These are phyloP conservation scores for Globisporangium middletonii DNA, from an alignment of 352 stramenopile species.

Conservation along the genomic window DNA sequence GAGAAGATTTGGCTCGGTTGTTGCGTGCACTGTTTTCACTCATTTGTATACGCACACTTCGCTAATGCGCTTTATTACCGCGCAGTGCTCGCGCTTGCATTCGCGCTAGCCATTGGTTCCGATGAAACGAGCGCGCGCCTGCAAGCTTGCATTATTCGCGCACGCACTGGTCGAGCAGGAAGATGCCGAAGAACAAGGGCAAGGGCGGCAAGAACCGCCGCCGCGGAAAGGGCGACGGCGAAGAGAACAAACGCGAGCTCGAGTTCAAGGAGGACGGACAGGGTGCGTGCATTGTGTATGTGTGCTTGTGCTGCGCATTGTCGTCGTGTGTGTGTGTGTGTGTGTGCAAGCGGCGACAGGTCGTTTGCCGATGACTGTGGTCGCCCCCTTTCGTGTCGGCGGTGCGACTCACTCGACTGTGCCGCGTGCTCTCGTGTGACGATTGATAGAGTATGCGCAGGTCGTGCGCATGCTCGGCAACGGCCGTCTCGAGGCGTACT, in stretches of 20 bases:
- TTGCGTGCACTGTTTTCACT: too few relatives aligned
- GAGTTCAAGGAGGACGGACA: slow-evolving; percentile 99
- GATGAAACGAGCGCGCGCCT: too few relatives aligned
- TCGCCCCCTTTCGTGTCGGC: too few relatives aligned
- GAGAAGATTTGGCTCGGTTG: too few relatives aligned
- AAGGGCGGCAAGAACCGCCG: slow-evolving; percentile 98
- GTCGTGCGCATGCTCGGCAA: slow-evolving; percentile 99
- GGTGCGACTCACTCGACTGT: too few relatives aligned
- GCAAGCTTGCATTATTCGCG: too few relatives aligned
- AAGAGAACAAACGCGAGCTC: slow-evolving; percentile 98
- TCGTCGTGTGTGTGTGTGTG: neutral
- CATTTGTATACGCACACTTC: too few relatives aligned
- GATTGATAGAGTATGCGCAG: slow-evolving; percentile 92
- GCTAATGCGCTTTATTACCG: too few relatives aligned
- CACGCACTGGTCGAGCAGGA: too few relatives aligned
- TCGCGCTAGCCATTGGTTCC: too few relatives aligned
- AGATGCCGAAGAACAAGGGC: slow-evolving; percentile 90
- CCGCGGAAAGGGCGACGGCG: slow-evolving; percentile 97
- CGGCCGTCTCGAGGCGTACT: slow-evolving; percentile 97
- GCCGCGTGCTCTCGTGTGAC: neutral
- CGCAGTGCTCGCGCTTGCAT: too few relatives aligned
- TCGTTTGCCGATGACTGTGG: too few relatives aligned
- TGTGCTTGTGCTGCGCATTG: neutral
- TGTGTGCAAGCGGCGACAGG: neutral
- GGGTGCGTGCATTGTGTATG: slow-evolving; percentile 41